Percentiles rank a stretch among this genome's conserved stretches.
These are phyloP conservation scores for Tillandsia fasciculata DNA, from an alignment of 176 grass and related monocot genomes.

Conservation along the genomic window DNA sequence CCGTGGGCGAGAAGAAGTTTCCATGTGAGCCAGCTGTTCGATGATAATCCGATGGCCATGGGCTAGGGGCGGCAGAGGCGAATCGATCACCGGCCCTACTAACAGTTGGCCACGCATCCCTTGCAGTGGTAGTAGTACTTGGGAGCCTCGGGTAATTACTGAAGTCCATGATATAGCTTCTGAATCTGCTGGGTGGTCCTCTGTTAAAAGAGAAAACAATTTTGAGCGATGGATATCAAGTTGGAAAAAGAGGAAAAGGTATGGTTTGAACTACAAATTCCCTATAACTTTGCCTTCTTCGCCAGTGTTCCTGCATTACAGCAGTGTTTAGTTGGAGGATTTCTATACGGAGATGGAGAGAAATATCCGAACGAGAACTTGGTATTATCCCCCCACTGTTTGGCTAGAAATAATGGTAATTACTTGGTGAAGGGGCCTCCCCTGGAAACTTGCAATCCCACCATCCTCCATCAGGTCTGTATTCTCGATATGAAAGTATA, in stretches of 20 bases:
- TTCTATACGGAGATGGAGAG: too few relatives aligned
- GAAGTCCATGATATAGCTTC: constrained; percentile 83
- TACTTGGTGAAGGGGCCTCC: too few relatives aligned
- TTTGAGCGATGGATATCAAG: not conserved
- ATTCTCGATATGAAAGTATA: too few relatives aligned
- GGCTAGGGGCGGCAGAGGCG: constrained; percentile 43
- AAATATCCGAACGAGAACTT: too few relatives aligned
- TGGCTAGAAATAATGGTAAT: too few relatives aligned
- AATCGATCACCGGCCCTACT: constrained; percentile 30
- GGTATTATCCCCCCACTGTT: too few relatives aligned
- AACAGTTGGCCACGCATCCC: constrained; percentile 38
- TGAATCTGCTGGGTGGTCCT: constrained; percentile 54
- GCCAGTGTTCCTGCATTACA: too few relatives aligned
- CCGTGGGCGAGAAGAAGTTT: constrained; percentile 30
- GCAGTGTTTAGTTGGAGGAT: too few relatives aligned
- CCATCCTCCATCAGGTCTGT: too few relatives aligned
- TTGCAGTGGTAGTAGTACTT: constrained; percentile 17
- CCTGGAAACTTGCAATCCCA: too few relatives aligned
- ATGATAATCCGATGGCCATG: constrained; percentile 28
- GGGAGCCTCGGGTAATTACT: constrained; percentile 57
- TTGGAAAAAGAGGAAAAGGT: not conserved
- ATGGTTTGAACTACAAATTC: too few relatives aligned
- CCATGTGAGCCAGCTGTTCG: constrained; percentile 13
- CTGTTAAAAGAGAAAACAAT: constrained; percentile 17
- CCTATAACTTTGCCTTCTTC: too few relatives aligned